Evolutionary conservation across 345 rosid species (phyloP).

Genomic region (Boechera divaricarpa): DNA sequence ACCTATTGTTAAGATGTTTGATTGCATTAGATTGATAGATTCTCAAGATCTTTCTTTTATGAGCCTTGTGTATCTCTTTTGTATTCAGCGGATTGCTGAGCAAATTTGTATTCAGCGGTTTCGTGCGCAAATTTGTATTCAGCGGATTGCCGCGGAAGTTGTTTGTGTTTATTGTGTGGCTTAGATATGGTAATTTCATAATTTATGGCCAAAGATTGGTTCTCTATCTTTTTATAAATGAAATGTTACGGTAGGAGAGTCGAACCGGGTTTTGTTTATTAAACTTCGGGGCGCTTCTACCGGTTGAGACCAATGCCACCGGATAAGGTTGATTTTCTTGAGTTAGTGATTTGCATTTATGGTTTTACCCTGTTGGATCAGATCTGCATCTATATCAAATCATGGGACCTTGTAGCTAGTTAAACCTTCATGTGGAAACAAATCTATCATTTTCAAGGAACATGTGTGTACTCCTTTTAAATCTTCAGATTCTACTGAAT

Average conservation of each 20-base stretch:
- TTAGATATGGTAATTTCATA: conserved; percentile 12
- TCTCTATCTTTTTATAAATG: conserved; percentile 1
- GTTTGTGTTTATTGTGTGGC: conserved; percentile 5
- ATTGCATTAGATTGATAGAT: conserved; percentile 23
- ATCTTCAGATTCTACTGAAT: not conserved
- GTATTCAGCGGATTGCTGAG: not conserved
- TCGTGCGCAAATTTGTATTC: not conserved
- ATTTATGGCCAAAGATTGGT: conserved; percentile 10
- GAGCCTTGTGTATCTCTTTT: conserved; percentile 9
- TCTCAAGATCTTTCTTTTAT: conserved; percentile 9
- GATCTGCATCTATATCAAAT: conserved; percentile 23
- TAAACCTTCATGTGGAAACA: conserved; percentile 21
- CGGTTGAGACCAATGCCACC: conserved; percentile 9
- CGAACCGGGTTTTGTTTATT: conserved; percentile 32
- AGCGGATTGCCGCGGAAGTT: not conserved
- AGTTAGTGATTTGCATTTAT: conserved; percentile 30
- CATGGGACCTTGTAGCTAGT: not conserved
- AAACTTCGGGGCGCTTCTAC: not conserved
- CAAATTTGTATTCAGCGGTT: not conserved
- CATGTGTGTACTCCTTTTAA: not conserved
- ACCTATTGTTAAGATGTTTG: conserved; percentile 16
- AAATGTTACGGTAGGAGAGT: not conserved
- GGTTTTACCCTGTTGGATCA: conserved; percentile 16
- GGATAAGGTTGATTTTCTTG: conserved; percentile 7
- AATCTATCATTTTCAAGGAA: conserved; percentile 11